Percentiles rank a stretch among this genome's conserved stretches.
phyloP scores from a whole-genome alignment of 2,329 filamentous ascomycete species.

The Aspergillus spinulosporus region DNA sequence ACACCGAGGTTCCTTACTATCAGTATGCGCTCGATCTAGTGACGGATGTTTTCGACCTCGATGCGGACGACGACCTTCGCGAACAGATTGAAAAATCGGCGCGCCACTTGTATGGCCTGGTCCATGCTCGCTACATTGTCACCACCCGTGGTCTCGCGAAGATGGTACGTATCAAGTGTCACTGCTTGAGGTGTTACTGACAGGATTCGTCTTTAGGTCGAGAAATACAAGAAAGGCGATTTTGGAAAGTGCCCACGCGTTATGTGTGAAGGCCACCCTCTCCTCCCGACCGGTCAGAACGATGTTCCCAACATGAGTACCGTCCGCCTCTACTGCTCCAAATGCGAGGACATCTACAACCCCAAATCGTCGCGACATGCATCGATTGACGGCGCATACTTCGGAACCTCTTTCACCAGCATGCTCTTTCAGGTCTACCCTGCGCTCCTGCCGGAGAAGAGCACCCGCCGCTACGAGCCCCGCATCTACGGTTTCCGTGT shows the following conservation, averaged over 20 bases:
- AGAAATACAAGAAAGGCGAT: conserved; percentile 98
- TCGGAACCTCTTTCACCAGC: conserved; percentile 97
- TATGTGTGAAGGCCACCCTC: conserved; percentile 87
- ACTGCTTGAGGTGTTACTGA: conserved; percentile 6
- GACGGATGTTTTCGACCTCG: conserved; percentile 96
- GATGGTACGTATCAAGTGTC: conserved; percentile 69
- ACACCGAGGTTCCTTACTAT: conserved; percentile 97
- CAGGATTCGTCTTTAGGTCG: conserved; percentile 62
- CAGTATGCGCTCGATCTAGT: conserved; percentile 97
- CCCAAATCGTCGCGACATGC: conserved; percentile 96
- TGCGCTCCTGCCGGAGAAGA: conserved; percentile 82
- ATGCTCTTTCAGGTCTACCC: conserved; percentile 99
- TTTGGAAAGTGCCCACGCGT: conserved; percentile 98
- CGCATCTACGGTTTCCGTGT: conserved; percentile 94
- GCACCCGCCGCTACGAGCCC: conserved; percentile 79
- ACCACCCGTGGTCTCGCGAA: conserved; percentile 91
- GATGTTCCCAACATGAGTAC: conserved; percentile 84
- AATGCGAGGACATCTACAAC: conserved; percentile 98
- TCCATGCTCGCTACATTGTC: conserved; percentile 95
- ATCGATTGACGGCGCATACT: conserved; percentile 95
- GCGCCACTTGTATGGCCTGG: conserved; percentile 89
- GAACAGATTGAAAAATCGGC: conserved; percentile 98
- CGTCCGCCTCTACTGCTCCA: conserved; percentile 94
- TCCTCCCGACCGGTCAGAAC: conserved; percentile 91
- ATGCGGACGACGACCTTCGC: conserved; percentile 97